These are phyloP conservation scores for Sclerotiophoma versabilis DNA, from an alignment of 2,329 filamentous ascomycete species.

Conservation along the genomic window DNA sequence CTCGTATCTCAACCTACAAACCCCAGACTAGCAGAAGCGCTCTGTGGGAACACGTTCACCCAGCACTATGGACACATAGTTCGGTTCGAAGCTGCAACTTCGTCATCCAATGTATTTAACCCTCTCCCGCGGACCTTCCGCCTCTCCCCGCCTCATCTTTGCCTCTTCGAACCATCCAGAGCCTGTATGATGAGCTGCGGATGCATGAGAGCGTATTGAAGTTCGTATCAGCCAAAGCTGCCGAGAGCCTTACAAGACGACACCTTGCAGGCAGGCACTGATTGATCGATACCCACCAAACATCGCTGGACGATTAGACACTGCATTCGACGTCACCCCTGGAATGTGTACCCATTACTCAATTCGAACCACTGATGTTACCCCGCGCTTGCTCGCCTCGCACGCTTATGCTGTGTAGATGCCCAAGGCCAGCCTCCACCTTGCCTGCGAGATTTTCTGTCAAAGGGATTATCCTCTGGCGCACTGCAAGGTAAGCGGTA, in stretches of 20 bases:
- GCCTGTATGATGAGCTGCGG: background rate
- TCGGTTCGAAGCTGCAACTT: constrained; percentile 1
- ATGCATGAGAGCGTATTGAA: constrained; percentile 6
- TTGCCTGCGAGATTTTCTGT: background rate
- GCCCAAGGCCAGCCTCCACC: constrained; percentile 1
- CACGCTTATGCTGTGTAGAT: constrained; percentile 3
- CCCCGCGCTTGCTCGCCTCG: constrained; percentile 17
- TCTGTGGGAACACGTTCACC: constrained; percentile 18
- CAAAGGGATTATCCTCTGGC: background rate
- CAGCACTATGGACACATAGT: constrained; percentile 7
- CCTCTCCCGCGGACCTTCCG: constrained; percentile 11
- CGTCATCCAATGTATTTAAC: constrained; percentile 21
- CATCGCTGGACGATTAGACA: constrained; percentile 28
- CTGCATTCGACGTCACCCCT: constrained; percentile 16
- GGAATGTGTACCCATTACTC: constrained; percentile 22
- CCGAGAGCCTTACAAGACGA: constrained; percentile 16
- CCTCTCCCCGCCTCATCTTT: constrained; percentile 11
- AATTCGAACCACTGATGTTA: constrained; percentile 22
- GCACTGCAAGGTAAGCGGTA: constrained; percentile 6
- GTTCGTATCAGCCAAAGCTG: background rate
- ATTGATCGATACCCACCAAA: constrained; percentile 33
- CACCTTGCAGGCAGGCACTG: constrained; percentile 21
- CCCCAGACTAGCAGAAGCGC: background rate
- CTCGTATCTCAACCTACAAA: background rate
- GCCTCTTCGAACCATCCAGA: constrained; percentile 1